phyloP scores from a whole-genome alignment of 805 yeast species.

The Ogataea sp. region DNA sequence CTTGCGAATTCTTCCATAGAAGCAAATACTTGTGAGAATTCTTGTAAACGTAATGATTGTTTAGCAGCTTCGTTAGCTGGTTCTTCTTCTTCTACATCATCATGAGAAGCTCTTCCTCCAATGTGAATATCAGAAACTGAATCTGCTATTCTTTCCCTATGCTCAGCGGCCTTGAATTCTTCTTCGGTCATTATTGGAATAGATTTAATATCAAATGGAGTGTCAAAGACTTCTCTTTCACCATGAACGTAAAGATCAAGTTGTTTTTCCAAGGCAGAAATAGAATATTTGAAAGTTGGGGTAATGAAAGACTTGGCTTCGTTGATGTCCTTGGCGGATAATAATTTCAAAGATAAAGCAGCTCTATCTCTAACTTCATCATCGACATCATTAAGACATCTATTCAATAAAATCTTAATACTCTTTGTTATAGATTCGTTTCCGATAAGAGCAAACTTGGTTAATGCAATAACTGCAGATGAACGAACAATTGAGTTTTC shows the following conservation, averaged over 20 bases:
- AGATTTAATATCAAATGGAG: conserved; percentile 62
- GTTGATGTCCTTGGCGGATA: conserved; percentile 31
- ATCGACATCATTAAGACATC: conserved; percentile 83
- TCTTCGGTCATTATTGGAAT: conserved; percentile 63
- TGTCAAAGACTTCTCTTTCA: conserved; percentile 36
- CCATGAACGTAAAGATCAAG: conserved; percentile 61
- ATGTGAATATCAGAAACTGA: neutral
- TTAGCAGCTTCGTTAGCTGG: conserved; percentile 21
- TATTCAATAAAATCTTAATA: conserved; percentile 64
- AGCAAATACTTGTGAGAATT: conserved; percentile 61
- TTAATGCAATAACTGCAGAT: conserved; percentile 87
- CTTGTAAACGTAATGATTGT: conserved; percentile 41
- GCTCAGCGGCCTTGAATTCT: conserved; percentile 59
- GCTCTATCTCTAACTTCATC: conserved; percentile 99
- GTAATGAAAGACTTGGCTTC: conserved; percentile 47
- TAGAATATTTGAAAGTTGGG: conserved; percentile 62
- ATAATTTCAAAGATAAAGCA: conserved; percentile 68
- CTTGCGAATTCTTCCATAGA: conserved; percentile 63
- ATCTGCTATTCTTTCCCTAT: conserved; percentile 37
- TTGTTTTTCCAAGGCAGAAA: conserved; percentile 71
- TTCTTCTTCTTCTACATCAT: conserved; percentile 20
- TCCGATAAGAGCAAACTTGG: conserved; percentile 79
- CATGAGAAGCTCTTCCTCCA: no score
- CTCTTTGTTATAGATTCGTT: conserved; percentile 61
- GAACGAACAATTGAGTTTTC: conserved; percentile 95